Base-by-base conservation (phyloP, 257 asterid species). In the Rauvolfia tetraphylla region DNA sequence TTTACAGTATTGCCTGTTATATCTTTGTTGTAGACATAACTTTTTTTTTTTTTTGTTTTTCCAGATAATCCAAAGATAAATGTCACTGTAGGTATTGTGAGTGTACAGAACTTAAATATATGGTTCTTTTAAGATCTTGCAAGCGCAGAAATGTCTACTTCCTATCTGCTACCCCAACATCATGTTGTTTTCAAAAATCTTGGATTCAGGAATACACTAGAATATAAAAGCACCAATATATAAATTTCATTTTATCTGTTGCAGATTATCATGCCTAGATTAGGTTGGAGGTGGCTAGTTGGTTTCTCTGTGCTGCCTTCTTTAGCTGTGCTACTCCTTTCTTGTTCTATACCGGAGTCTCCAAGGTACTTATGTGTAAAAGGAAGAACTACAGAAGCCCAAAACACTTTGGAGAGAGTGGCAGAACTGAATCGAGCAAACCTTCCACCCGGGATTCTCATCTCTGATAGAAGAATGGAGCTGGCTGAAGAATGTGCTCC, bases 281-380 rank as follows among this genome's bases (percentile, higher is more conserved):
- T 78, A 72, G 86, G 88, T 58, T 82, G 86, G 88, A 82, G 88
- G 74, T 82, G 88, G 88, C 76, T 82, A 33, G 72, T 80, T 61
- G 83, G 63, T 34, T 63, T 85, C 42, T 80, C 86, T 51, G 31
- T 78, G 29, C 1, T 85, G 4, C 88, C 86, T 54, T 78, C 85
- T 59, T 56, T 75, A 2, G 1, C 67, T 18, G 80, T 82, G 20
- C 81, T 85, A 29, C 67, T 78, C 41, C 72, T 72, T 44, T 80
- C 62, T 31, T 38, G 68, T 18, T 3, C 76, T 3, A 59, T 81
- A 7, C 83, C 68, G 0, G 86, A 85, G 74, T 85, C 86, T 8
- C 86, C 88, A 57, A 81, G 85, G 39, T 82, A 72, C 66, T 73
- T 85, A 59, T 78, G 81, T 44, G 70, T 76, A 34, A 85, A 80